Conservation (phyloP, 2,329 filamentous ascomycete genomes). For the Podosphaera xanthii region DNA sequence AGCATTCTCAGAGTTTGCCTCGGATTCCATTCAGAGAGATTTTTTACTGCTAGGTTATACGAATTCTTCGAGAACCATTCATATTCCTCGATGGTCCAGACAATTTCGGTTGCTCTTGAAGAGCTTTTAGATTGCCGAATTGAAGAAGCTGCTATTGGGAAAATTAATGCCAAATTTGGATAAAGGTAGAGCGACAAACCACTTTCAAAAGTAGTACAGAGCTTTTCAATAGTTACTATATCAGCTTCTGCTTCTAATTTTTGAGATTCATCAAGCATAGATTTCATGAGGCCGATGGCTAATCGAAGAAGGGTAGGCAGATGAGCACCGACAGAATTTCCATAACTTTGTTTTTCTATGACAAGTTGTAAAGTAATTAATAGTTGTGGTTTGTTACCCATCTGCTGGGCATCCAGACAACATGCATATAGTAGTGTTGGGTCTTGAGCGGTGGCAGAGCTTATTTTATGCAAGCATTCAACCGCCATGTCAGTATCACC, state of each 20-base stretch:
- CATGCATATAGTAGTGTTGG: constrained; percentile 56
- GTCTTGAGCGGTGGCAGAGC: constrained; percentile 26
- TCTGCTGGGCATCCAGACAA: constrained; percentile 49
- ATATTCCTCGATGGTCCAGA: constrained; percentile 41
- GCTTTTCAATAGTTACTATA: constrained; percentile 20
- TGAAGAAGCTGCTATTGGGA: constrained; percentile 9
- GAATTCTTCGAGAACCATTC: constrained; percentile 69
- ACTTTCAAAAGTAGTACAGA: constrained; percentile 31
- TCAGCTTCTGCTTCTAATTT: background rate
- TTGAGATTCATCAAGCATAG: constrained; percentile 18
- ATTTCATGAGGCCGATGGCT: constrained; percentile 26
- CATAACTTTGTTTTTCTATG: constrained; percentile 29
- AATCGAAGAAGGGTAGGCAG: constrained; percentile 42
- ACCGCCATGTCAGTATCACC: constrained; percentile 34
- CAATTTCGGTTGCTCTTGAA: constrained; percentile 11
- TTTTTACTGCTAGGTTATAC: constrained; percentile 53
- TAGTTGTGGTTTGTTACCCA: constrained; percentile 36
- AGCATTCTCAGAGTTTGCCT: constrained; percentile 32
- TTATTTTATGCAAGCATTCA: constrained; percentile 39
- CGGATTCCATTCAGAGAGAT: constrained; percentile 31
- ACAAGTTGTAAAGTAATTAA: constrained; percentile 35
- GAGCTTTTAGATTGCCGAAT: constrained; percentile 21
- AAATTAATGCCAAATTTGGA: background rate
- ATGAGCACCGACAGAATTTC: constrained; percentile 26
- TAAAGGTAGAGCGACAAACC: constrained; percentile 15